A percentile compares a stretch with the other conserved stretches of the same genome.
Evolutionary conservation across 306 rosid species (phyloP).

Genomic region (Sicyos baderoa): DNA sequence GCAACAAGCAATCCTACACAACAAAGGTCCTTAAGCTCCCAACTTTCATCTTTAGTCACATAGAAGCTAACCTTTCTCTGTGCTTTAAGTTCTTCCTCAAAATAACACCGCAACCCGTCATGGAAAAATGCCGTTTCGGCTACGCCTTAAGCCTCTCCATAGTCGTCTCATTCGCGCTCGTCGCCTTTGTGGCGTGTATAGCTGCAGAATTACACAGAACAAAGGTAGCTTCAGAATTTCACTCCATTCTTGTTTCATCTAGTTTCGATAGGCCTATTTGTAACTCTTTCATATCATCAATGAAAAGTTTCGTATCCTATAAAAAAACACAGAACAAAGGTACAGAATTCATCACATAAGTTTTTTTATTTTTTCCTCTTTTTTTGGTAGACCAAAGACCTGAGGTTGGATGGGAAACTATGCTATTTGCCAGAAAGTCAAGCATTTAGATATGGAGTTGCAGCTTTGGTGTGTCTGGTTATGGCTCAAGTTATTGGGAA

Average conservation of each 20-base stretch:
- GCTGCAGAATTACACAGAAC: conserved; percentile 56
- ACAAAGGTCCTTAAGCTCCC: neutral
- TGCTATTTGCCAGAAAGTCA: conserved; percentile 65
- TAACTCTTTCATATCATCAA: too few species aligned
- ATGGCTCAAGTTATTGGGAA: conserved; percentile 55
- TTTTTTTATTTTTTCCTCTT: neutral
- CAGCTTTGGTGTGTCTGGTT: conserved; percentile 47
- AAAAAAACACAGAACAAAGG: conserved; percentile 45
- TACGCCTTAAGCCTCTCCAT: conserved; percentile 26
- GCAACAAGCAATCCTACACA: conserved; percentile 14
- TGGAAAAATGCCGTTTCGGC: conserved; percentile 46
- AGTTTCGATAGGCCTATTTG: too few species aligned
- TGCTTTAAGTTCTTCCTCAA: conserved; percentile 3
- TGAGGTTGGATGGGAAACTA: conserved; percentile 50
- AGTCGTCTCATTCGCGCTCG: conserved; percentile 40
- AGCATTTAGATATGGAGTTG: conserved; percentile 62
- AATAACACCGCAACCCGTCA: conserved; percentile 17
- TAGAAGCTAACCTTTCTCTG: conserved; percentile 4
- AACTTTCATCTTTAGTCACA: conserved; percentile 7
- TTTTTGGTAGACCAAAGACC: conserved; percentile 46
- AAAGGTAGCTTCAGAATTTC: conserved; percentile 35
- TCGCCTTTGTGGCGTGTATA: conserved; percentile 57
- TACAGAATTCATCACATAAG: conserved; percentile 21
- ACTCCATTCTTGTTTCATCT: too few species aligned
- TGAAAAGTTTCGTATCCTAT: too few species aligned